Evolutionary conservation across 306 rosid genomes (phyloP), one percentile per base, ranked within the genome.

Genomic region (Cicer pinnatifidum): DNA sequence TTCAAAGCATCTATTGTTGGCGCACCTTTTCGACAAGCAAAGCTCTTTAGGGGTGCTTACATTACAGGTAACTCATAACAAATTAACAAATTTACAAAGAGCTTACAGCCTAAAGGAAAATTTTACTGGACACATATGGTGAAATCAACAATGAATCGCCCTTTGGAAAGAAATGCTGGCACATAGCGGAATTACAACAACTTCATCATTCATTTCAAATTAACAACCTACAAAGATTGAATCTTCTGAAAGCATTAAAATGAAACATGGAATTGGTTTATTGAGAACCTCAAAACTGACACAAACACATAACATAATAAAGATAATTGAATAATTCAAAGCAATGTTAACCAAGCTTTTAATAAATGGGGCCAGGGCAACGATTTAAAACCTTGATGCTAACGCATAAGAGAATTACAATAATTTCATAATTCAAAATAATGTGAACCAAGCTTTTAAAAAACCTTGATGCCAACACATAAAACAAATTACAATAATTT

Each of bases 121-220:
- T 4, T 5, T 48, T 13, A 48, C 5, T 2, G 9, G 17, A 48
- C 54, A 6, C 2, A 4, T n/a, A 48, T 57, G 13, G 28, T 47
- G 35, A 68, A 68, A 66, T 57, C 69, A 68, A 47, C 6, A 76
- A 57, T 46, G 0, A 60, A 53, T 9, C 12, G 10, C 4, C 7
- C 12, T 11, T 8, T 37, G 9, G 51, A 56, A 69, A 57, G 52
- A 64, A 72, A 65, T 5, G 45, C 13, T 12, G 52, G 47, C 61
- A 35, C 56, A 7, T 61, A 73, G 63, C 51, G 11, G 12, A 62
- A 46, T 15, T 12, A 73, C 47, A 76, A 19, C 4, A 28, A 67
- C 43, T 76, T 28, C 68, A 12, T 13, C 16, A 44, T 44, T 60
- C 60, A 82, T 65, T 57, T 58, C 37, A 65, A 38, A 71, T 40